Base-by-base conservation (phyloP, 176 grass and related monocot genomes). In the Zoysia japonica region DNA sequence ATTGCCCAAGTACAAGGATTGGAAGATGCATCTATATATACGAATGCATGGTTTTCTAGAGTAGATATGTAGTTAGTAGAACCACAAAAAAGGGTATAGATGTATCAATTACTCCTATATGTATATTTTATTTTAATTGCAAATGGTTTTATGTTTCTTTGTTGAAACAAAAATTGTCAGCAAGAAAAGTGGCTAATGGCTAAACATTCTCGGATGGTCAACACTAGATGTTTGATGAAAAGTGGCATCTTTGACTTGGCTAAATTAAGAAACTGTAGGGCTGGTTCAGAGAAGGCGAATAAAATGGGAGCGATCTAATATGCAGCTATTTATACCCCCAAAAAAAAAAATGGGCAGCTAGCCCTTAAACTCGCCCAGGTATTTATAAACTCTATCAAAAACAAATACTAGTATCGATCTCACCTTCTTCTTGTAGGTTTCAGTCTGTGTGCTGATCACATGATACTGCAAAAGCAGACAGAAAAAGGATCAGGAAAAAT, bases 361-460 rank as follows among this genome's bases (percentile, higher is more conserved):
- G 13, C 51, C 12, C 13, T 40, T 64, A 77, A 19, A 51, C 9
- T 42, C 6, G 11, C n/a, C 11, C 9, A 79, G 3, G 13, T 55
- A 56, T 40, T 40, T 59, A 45, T 42, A 15, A 70, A 36, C 45
- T 15, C 11, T 62, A 35, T 46, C 9, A 2, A 20, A n/a, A 16
- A 1, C 39, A 28, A 28, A 28, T 72, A 11, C 2, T 61, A 35
- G 28, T 28, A 28, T 28, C 28, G 28, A 28, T 53, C 50, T 87
- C 80, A 93, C 96, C 96, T 99, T 99, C 77, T 99, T 99, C 81
- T 93, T 95, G 68, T 87, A 95, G 65, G 96, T 99, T 11, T 95
- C 92, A 41, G 92, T 99, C 80, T 95, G 88, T 39, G 96, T 95
- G 61, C 10, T 73, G 84, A 99, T 93, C 78, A 93, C 82, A 74